Evolutionary conservation across 345 rosid species (phyloP).

Genomic region (Clarkia xantiana): DNA sequence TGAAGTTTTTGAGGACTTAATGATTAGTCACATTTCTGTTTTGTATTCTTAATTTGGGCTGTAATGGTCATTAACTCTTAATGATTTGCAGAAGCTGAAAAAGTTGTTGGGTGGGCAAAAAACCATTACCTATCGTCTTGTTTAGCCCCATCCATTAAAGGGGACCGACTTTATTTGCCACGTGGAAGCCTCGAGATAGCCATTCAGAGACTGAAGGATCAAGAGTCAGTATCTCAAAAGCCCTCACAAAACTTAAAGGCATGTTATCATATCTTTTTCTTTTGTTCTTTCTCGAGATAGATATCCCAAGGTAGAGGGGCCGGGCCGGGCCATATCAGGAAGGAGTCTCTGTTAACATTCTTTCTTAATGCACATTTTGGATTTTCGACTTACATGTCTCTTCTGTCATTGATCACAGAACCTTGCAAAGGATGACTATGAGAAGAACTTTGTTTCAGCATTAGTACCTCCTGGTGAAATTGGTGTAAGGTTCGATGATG

Average conservation of each 20-base stretch:
- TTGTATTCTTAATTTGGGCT: too few relatives aligned
- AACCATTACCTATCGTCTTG: constrained; percentile 74
- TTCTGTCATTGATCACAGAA: constrained; percentile 27
- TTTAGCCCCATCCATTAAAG: constrained; percentile 45
- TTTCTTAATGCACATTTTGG: too few relatives aligned
- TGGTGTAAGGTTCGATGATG: constrained; percentile 82
- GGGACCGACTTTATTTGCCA: constrained; percentile 57
- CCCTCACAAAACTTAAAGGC: constrained; percentile 75
- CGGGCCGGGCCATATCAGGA: too few relatives aligned
- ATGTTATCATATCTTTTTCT: constrained; percentile 12
- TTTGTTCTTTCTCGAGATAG: not conserved
- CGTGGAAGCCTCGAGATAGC: constrained; percentile 83
- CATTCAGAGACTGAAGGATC: constrained; percentile 66
- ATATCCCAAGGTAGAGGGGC: too few relatives aligned
- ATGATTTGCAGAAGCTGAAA: constrained; percentile 63
- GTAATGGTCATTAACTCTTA: too few relatives aligned
- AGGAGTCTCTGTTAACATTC: too few relatives aligned
- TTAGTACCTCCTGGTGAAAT: constrained; percentile 91
- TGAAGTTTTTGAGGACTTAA: too few relatives aligned
- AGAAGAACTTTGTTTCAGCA: constrained; percentile 74
- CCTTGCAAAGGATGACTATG: constrained; percentile 85
- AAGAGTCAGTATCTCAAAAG: constrained; percentile 49
- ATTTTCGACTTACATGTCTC: constrained; percentile 1
- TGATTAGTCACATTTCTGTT: too few relatives aligned
- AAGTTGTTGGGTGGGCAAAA: constrained; percentile 92